Conservation (phyloP, 2,329 filamentous ascomycete species). For the Fonsecaea nubica region DNA sequence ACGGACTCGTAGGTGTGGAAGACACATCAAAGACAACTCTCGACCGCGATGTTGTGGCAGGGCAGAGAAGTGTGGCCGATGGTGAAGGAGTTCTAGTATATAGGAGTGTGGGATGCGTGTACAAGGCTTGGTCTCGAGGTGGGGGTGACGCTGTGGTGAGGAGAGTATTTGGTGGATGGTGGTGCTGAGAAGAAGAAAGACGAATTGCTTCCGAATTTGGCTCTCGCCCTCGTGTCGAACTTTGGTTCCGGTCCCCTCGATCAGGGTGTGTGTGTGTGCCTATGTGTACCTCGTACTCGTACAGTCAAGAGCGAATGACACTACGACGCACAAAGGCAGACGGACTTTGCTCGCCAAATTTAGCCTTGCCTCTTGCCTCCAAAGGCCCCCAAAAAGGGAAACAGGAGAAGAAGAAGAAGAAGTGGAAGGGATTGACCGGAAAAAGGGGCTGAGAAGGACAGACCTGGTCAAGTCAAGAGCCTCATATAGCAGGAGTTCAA, state of each 20-base stretch:
- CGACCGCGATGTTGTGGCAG: neutral
- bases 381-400: slow-evolving; percentile 7
- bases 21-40: slow-evolving; percentile 15
- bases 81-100: neutral
- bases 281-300: neutral
- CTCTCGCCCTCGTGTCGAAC: neutral
- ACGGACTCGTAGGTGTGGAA: slow-evolving; percentile 10
- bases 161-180: neutral
- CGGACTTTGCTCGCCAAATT: slow-evolving; percentile 10
- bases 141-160: neutral
- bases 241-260: neutral
- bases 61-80: neutral
- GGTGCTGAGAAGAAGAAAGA: neutral
- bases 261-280: neutral
- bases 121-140: neutral
- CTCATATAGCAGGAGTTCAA: neutral
- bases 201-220: slow-evolving; percentile 1
- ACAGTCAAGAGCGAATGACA: neutral
- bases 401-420: neutral
- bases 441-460: neutral
- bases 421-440: neutral
- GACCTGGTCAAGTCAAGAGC: neutral
- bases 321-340: neutral
- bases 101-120: neutral
- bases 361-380: slow-evolving; percentile 18